Evolutionary conservation across 306 rosid genomes (phyloP).

Genomic region (Cucumis melo): DNA sequence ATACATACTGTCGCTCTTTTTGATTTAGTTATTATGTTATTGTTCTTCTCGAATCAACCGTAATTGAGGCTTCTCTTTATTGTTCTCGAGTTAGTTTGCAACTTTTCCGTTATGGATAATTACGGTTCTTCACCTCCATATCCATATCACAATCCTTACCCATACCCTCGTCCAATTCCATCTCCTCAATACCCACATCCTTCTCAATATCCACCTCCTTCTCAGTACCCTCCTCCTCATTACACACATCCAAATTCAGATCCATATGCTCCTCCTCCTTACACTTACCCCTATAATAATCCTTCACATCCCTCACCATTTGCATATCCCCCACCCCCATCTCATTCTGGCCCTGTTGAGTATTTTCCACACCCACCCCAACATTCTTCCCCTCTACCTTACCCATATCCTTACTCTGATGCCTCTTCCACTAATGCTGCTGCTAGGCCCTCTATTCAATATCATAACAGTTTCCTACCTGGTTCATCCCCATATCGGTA

Average conservation of each 20-base stretch:
- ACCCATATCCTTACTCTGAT: slow-evolving; percentile 27
- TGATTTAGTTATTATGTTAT: background rate
- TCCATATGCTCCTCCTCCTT: slow-evolving; percentile 13
- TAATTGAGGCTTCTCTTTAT: background rate
- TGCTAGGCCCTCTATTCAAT: slow-evolving; percentile 34
- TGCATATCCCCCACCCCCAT: slow-evolving; percentile 28
- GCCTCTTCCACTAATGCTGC: slow-evolving; percentile 13
- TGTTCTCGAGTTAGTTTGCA: background rate
- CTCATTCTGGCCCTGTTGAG: slow-evolving; percentile 3
- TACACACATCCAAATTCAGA: slow-evolving; percentile 5
- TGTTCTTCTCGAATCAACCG: background rate
- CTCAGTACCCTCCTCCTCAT: slow-evolving; percentile 3
- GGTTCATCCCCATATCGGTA: slow-evolving; percentile 35
- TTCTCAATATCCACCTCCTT: slow-evolving; percentile 12
- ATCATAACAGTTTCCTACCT: slow-evolving; percentile 42
- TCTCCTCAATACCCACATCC: slow-evolving; percentile 22
- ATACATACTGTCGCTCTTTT: background rate
- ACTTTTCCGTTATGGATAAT: slow-evolving; percentile 24
- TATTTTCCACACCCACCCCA: slow-evolving; percentile 12
- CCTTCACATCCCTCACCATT: slow-evolving; percentile 13
- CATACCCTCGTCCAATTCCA: slow-evolving; percentile 21
- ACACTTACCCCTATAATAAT: slow-evolving; percentile 13
- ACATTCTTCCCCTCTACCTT: slow-evolving; percentile 13
- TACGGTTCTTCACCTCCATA: slow-evolving; percentile 32
- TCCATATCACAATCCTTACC: slow-evolving; percentile 26